Conservation (phyloP, 371 early-diverging fungal genomes). For the Saksenaea oblongispora region DNA sequence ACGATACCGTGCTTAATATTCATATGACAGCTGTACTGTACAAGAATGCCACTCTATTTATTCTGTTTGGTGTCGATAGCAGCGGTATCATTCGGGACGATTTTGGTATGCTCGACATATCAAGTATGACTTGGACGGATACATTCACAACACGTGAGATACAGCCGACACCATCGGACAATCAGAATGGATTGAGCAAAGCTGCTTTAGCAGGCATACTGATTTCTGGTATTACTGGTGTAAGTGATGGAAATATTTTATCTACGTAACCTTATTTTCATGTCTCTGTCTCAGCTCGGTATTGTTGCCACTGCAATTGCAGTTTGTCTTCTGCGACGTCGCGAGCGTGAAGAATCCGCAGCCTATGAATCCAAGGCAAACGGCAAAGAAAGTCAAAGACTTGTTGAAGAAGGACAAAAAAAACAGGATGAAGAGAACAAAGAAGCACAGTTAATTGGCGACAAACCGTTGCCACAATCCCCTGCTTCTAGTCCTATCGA, state of each 20-base stretch:
- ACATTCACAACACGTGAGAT: constrained; percentile 19
- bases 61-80: constrained; percentile 18
- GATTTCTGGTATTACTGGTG: neutral
- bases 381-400: neutral
- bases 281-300: neutral
- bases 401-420: neutral
- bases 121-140: constrained; percentile 10
- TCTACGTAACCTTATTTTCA: too few species aligned
- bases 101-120: constrained; percentile 13
- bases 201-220: neutral
- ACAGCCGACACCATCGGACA: neutral
- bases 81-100: constrained; percentile 13
- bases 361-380: neutral
- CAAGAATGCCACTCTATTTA: constrained; percentile 13
- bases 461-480: neutral
- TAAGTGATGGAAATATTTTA: neutral
- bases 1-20: neutral
- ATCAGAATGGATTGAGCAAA: neutral
- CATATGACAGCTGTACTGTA: constrained; percentile 10
- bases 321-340: neutral
- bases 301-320: neutral
- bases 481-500: neutral
- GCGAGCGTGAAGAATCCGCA: neutral
- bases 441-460: neutral
- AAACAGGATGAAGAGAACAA: neutral